Conservation (phyloP, 352 stramenopile genomes). For the Globisporangium parvum region DNA sequence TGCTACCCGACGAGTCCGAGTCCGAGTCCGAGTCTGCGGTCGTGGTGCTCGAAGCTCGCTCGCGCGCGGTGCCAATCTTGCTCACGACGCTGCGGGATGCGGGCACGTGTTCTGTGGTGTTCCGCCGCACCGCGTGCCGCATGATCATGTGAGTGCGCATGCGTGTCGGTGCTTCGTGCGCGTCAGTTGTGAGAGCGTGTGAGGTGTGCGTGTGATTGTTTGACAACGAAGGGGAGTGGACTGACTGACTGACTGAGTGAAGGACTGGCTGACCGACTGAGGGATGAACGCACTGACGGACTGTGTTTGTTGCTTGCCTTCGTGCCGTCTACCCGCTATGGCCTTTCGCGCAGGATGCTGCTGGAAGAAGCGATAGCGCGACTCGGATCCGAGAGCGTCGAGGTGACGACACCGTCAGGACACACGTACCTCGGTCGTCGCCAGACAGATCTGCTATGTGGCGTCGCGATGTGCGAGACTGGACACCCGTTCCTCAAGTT, state of each 20-base stretch:
- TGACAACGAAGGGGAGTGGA: too few species aligned
- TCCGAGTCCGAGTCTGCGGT: conserved; percentile 5
- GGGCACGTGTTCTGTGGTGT: conserved; percentile 19
- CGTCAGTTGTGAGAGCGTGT: neutral
- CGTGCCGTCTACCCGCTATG: neutral
- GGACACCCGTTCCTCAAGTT: conserved; percentile 39
- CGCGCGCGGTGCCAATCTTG: conserved; percentile 34
- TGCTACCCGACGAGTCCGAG: conserved; percentile 1
- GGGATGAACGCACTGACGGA: neutral
- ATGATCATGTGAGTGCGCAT: conserved; percentile 29
- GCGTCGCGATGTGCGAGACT: conserved; percentile 32
- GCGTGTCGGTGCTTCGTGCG: neutral
- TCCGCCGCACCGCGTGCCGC: conserved; percentile 31
- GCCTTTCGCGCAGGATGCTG: conserved; percentile 28
- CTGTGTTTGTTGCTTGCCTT: neutral
- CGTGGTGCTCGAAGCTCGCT: conserved; percentile 37
- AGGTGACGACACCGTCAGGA: conserved; percentile 28
- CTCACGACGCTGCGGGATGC: conserved; percentile 43
- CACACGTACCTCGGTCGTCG: conserved; percentile 25
- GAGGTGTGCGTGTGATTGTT: too few species aligned
- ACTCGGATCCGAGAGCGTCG: conserved; percentile 21
- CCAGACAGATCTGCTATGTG: conserved; percentile 23
- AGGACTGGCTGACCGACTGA: neutral
- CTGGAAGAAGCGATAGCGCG: conserved; percentile 45
- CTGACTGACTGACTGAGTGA: neutral